Conservation (phyloP, 768 basidiomycete species). For the Lentinula sp. region DNA sequence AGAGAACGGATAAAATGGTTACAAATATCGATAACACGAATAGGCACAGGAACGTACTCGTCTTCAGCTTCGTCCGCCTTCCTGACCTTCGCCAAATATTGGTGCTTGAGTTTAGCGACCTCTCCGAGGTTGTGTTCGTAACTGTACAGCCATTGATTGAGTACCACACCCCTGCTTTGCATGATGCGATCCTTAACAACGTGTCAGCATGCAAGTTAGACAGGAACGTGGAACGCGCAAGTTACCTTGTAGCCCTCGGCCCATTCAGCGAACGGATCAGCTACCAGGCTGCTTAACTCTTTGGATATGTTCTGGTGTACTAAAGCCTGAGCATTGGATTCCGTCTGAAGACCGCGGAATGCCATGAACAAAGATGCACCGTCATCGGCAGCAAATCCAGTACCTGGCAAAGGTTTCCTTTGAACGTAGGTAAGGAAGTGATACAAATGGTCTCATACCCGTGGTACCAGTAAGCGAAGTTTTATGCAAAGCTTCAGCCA, state of each 20-base stretch:
- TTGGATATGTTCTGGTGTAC: slow-evolving; percentile 65
- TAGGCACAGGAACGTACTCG: slow-evolving; percentile 55
- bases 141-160: slow-evolving; percentile 61
- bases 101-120: slow-evolving; percentile 67
- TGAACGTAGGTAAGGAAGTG: slow-evolving; percentile 6
- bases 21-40: background rate
- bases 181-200: slow-evolving; percentile 50
- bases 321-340: slow-evolving; percentile 67
- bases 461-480: slow-evolving; percentile 42
- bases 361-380: slow-evolving; percentile 78
- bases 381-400: slow-evolving; percentile 74
- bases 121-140: slow-evolving; percentile 69
- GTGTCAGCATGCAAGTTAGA: slow-evolving; percentile 1
- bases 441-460: slow-evolving; percentile 25
- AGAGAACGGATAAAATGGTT: slow-evolving; percentile 8
- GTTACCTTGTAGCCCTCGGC: slow-evolving; percentile 64
- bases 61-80: slow-evolving; percentile 91
- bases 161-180: slow-evolving; percentile 47
- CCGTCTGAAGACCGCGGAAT: slow-evolving; percentile 74
- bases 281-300: slow-evolving; percentile 71
- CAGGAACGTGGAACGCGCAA: slow-evolving; percentile 10
- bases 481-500: slow-evolving; percentile 53
- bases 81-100: slow-evolving; percentile 72
- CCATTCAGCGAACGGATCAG: slow-evolving; percentile 80
- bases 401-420: slow-evolving; percentile 26